Base-by-base conservation (phyloP, 345 rosid genomes). In the Eucalyptus fibrosa region DNA sequence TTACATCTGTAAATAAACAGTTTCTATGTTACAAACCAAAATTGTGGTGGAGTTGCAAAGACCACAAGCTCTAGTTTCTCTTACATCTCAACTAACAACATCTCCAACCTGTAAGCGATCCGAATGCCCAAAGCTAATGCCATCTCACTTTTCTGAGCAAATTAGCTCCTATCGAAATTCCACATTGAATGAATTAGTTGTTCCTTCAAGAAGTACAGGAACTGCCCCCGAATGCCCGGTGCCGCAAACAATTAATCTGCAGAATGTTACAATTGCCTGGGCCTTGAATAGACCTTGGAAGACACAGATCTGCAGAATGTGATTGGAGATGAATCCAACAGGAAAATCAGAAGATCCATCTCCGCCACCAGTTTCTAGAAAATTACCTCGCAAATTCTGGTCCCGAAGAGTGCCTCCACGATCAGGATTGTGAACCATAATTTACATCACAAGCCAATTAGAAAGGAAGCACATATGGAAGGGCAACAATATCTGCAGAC, bases 401-500 rank as follows among this genome's bases (percentile, higher is more conserved):
- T 37, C 60, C 42, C 8, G 89, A 17, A 44, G 83, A 37, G 88
- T 44, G 65, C 6, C 80, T 49, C 37, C 51, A 19, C 42, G 45
- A 45, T 65, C 82, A 88, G 50, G 56, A 88, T 44, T 47, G 59
- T 40, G 88, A 86, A 34, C 17, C 44, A 51, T 37, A 34, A 88
- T 67, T 53, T 47, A 32, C 83, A 88, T 44, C 59, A 10, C 18
- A 26, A 59, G 89, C 72, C 89, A 89, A 90, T 93, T 94, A 97
- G 91, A 93, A 96, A n/a, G 97, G 98, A 91, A 96, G 93, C 67
- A 97, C 97, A 37, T 95, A 97, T 4, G 98, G 99, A 87, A 96
- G 94, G 87, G 98, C 97, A 53, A 89, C 87, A 45, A 93, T 42
- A 89, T 96, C 97, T 60, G 94, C 96, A 50, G 94, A 93, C 89